A percentile compares a stretch with the other conserved stretches of the same genome.
Evolutionary conservation across 2,329 filamentous ascomycete species (phyloP).

Genomic region (Plectosphaerella cucumerina): DNA sequence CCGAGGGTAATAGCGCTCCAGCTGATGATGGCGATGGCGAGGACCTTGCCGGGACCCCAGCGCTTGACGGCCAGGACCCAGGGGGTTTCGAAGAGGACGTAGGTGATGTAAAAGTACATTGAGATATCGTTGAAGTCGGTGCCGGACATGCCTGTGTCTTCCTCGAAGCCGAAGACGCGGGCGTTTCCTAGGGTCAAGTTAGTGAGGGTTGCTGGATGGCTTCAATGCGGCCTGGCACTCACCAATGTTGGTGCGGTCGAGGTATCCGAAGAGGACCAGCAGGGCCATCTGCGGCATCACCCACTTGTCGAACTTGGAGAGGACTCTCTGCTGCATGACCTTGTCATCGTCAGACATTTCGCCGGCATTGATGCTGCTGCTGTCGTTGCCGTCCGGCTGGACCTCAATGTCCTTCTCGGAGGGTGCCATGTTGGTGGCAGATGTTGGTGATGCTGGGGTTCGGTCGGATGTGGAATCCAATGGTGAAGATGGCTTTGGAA

Average conservation of each 20-base stretch:
- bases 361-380: not conserved
- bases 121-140: slow-evolving; percentile 13
- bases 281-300: slow-evolving; percentile 12
- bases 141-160: slow-evolving; percentile 16
- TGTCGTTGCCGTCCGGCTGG: not conserved
- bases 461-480: too few relatives aligned
- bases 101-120: slow-evolving; percentile 19
- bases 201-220: too few relatives aligned
- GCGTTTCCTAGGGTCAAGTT: slow-evolving; percentile 19
- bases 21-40: slow-evolving; percentile 23
- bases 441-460: too few relatives aligned
- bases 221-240: not conserved
- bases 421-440: not conserved
- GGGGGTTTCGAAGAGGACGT: slow-evolving; percentile 24
- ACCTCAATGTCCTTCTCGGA: not conserved
- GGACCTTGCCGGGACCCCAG: slow-evolving; percentile 17
- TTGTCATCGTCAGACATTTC: not conserved
- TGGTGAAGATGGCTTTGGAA: too few relatives aligned
- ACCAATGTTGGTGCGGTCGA: slow-evolving; percentile 14
- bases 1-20: slow-evolving; percentile 27
- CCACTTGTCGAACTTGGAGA: slow-evolving; percentile 13
- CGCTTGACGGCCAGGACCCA: slow-evolving; percentile 27
- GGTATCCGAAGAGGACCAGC: slow-evolving; percentile 9
- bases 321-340: slow-evolving; percentile 4
- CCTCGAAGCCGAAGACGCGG: slow-evolving; percentile 19